phyloP scores from a whole-genome alignment of 2,329 filamentous ascomycete species.

The Nothopassalora personata region DNA sequence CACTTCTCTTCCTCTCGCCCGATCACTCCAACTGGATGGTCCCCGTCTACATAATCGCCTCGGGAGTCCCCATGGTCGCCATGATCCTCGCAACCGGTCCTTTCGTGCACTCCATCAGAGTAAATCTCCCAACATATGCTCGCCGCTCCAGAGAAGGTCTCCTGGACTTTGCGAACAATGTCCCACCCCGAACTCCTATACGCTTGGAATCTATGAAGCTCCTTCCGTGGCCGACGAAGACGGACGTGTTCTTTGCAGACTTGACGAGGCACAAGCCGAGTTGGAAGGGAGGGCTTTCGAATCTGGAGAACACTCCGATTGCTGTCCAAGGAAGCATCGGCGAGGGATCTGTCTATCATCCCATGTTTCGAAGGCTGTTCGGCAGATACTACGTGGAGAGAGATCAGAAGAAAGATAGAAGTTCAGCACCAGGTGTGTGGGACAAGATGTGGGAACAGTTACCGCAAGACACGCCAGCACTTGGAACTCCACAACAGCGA shows the following conservation, averaged over 20 bases:
- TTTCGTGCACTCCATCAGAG: conserved; percentile 66
- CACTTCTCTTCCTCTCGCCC: conserved; percentile 47
- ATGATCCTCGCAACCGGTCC: conserved; percentile 62
- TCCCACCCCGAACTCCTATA: conserved; percentile 40
- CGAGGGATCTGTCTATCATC: conserved; percentile 6
- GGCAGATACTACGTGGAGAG: conserved; percentile 25
- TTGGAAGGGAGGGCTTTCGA: conserved; percentile 20
- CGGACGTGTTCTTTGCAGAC: conserved; percentile 21
- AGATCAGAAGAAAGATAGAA: conserved; percentile 17
- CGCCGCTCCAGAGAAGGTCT: conserved; percentile 55
- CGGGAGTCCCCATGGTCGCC: conserved; percentile 60
- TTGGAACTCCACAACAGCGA: neutral
- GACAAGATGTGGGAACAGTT: conserved; percentile 29
- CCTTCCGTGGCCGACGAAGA: conserved; percentile 35
- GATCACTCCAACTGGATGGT: conserved; percentile 41
- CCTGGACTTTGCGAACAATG: conserved; percentile 43
- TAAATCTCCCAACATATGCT: conserved; percentile 62
- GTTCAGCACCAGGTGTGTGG: conserved; percentile 25
- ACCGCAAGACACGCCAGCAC: conserved; percentile 3
- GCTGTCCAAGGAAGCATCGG: conserved; percentile 27
- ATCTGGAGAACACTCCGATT: conserved; percentile 28
- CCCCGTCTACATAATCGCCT: conserved; percentile 46
- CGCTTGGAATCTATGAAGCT: conserved; percentile 40
- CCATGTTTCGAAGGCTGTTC: conserved; percentile 14
- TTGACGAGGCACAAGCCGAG: conserved; percentile 22